These are phyloP conservation scores for Tylopilus vinaceipallidus DNA, from an alignment of 768 basidiomycete species.

Conservation along the genomic window DNA sequence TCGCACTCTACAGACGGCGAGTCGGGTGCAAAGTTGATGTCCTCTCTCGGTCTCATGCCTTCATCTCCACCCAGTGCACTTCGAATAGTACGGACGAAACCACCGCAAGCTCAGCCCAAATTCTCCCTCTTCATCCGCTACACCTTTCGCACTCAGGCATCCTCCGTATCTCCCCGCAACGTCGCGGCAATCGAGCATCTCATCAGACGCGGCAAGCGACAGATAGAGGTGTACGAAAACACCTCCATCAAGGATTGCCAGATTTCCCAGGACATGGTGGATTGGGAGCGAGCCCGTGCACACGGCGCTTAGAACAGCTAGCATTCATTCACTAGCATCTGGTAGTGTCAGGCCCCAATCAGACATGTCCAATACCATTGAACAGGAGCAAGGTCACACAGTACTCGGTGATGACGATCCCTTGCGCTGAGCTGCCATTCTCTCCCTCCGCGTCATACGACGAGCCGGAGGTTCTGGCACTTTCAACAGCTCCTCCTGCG, in stretches of 20 bases:
- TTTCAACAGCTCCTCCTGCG: constrained; percentile 17
- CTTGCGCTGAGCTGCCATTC: constrained; percentile 18
- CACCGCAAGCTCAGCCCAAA: constrained; percentile 53
- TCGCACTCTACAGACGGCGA: constrained; percentile 56
- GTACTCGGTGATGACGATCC: neutral
- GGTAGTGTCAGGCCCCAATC: neutral
- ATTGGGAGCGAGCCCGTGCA: constrained; percentile 50
- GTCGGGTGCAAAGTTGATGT: neutral
- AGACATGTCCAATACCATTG: constrained; percentile 11
- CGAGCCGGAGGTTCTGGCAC: constrained; percentile 13
- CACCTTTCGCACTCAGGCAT: constrained; percentile 64
- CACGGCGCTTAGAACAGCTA: constrained; percentile 10
- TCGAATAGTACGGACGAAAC: constrained; percentile 72
- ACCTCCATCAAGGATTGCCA: constrained; percentile 69
- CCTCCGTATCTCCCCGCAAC: constrained; percentile 59
- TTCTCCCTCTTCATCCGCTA: constrained; percentile 70
- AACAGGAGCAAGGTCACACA: constrained; percentile 1
- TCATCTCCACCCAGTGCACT: constrained; percentile 63
- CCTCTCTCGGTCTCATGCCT: constrained; percentile 3
- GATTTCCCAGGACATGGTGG: constrained; percentile 67
- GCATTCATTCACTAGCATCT: constrained; percentile 1
- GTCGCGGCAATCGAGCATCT: constrained; percentile 73
- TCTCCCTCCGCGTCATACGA: constrained; percentile 23
- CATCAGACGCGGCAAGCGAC: constrained; percentile 63
- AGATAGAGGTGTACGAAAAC: constrained; percentile 70